A percentile compares a stretch with the other conserved stretches of the same genome.
Evolutionary conservation across 331 rosid species (phyloP).

Genomic region (Dryas integrifolia): DNA sequence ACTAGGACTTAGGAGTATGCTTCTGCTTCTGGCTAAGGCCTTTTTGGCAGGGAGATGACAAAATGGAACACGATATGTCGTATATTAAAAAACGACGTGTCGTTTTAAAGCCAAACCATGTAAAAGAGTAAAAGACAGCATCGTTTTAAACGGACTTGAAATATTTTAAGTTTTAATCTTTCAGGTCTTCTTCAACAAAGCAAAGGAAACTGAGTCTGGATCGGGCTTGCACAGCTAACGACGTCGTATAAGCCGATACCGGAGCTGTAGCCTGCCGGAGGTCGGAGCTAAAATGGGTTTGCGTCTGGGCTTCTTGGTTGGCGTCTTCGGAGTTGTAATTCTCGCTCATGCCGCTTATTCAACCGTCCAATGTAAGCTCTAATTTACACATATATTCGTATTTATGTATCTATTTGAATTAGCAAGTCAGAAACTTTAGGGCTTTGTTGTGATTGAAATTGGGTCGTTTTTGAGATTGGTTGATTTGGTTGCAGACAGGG

Average conservation of each 20-base stretch:
- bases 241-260: constrained; percentile 19
- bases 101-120: neutral
- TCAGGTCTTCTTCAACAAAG: neutral
- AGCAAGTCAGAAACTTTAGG: neutral
- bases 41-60: neutral
- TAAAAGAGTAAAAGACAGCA: neutral
- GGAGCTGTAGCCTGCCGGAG: constrained; percentile 22
- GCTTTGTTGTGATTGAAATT: constrained; percentile 3
- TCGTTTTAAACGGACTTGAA: too few relatives aligned
- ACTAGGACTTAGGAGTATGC: neutral
- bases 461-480: constrained; percentile 12
- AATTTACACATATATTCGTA: neutral
- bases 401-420: neutral
- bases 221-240: constrained; percentile 1
- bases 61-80: neutral
- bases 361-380: constrained; percentile 63
- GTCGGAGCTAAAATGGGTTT: constrained; percentile 53
- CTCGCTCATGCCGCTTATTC: constrained; percentile 84
- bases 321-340: constrained; percentile 56
- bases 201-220: constrained; percentile 1
- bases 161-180: neutral
- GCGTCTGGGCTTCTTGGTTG: constrained; percentile 54
- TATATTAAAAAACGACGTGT: neutral
- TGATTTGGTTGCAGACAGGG: constrained; percentile 61
- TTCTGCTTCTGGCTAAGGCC: neutral